Conservation (phyloP, 2,329 filamentous ascomycete genomes). For the Amesomyces nigricolor region DNA sequence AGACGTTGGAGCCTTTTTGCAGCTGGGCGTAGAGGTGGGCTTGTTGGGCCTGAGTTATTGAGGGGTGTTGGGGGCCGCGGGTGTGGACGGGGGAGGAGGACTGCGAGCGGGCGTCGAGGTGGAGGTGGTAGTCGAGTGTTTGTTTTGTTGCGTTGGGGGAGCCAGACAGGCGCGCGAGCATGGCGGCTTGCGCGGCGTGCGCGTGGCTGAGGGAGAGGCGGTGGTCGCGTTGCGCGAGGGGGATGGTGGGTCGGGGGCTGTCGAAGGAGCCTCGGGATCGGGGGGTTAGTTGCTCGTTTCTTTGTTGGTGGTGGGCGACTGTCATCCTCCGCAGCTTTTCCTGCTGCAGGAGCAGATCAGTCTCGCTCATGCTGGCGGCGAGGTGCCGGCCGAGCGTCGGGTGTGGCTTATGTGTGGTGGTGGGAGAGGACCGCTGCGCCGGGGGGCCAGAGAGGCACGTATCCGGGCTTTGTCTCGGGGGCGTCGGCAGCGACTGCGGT, state of each 20-base stretch:
- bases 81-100: constrained; percentile 44
- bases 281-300: constrained; percentile 37
- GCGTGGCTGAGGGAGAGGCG: constrained; percentile 43
- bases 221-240: constrained; percentile 42
- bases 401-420: constrained; percentile 34
- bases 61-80: constrained; percentile 36
- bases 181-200: constrained; percentile 29
- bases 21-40: constrained; percentile 35
- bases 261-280: constrained; percentile 47
- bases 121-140: constrained; percentile 54
- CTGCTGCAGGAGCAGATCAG: constrained; percentile 49
- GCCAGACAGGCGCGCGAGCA: constrained; percentile 35
- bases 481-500: constrained; percentile 30
- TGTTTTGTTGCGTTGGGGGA: constrained; percentile 33
- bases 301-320: constrained; percentile 35
- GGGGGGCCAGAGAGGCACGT: constrained; percentile 37
- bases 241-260: constrained; percentile 34
- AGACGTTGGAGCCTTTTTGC: constrained; percentile 42
- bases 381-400: constrained; percentile 38
- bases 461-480: constrained; percentile 36
- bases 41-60: constrained; percentile 17
- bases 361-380: constrained; percentile 46
- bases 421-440: constrained; percentile 23
- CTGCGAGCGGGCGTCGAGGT: constrained; percentile 43
- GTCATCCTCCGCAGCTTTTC: constrained; percentile 55